Conservation (phyloP, 371 early-diverging fungal species). For the Smittium culicis region DNA sequence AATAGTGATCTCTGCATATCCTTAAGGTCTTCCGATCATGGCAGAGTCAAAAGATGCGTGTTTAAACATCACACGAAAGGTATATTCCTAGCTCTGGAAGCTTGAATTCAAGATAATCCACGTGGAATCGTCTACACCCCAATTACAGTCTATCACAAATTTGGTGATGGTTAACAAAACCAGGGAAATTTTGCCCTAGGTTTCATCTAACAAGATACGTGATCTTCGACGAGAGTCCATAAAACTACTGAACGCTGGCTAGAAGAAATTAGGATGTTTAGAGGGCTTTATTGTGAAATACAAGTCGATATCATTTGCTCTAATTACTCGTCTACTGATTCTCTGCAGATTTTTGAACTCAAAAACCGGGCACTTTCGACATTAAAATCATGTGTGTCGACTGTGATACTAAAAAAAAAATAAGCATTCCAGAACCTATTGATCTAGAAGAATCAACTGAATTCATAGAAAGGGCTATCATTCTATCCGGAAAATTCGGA, state of each 20-base stretch:
- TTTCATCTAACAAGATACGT: background rate
- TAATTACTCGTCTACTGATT: background rate
- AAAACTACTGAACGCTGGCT: background rate
- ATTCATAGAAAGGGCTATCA: background rate
- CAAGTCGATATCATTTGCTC: constrained; percentile 7
- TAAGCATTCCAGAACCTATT: background rate
- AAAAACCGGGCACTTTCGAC: background rate
- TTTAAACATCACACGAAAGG: background rate
- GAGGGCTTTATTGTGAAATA: constrained; percentile 5
- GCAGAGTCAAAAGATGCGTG: constrained; percentile 4
- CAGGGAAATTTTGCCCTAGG: background rate
- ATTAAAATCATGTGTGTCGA: background rate
- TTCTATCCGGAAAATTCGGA: background rate
- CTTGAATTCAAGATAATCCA: constrained; percentile 7
- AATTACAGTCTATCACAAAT: background rate
- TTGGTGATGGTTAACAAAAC: background rate
- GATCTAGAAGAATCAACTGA: background rate
- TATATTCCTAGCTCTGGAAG: background rate
- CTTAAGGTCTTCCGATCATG: background rate
- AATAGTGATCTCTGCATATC: background rate
- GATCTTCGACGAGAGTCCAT: background rate
- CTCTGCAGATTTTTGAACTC: background rate
- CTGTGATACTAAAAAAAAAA: background rate
- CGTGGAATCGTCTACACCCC: constrained; percentile 18
- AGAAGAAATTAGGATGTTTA: background rate